These are phyloP conservation scores for Debaryomyces coudertii DNA, from an alignment of 1,139 yeast genomes.

Conservation along the genomic window DNA sequence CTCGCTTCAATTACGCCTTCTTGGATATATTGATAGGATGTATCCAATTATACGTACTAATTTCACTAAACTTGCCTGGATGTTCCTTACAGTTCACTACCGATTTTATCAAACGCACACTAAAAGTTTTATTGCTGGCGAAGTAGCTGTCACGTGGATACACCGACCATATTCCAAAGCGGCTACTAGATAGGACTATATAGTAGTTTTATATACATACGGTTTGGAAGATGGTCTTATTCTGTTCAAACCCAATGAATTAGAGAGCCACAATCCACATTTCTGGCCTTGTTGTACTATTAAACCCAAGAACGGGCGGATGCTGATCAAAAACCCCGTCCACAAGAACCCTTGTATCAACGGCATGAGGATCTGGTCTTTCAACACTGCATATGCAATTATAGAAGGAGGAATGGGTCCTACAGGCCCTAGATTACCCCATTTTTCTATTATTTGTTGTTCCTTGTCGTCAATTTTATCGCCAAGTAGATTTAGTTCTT, in stretches of 20 bases:
- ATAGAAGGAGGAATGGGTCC: constrained; percentile 49
- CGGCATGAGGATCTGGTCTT: constrained; percentile 73
- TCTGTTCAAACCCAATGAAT: constrained; percentile 28
- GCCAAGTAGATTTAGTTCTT: constrained; percentile 28
- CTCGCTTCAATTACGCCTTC: not conserved
- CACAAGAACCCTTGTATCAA: constrained; percentile 51
- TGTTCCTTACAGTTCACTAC: constrained; percentile 7
- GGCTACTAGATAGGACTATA: constrained; percentile 4
- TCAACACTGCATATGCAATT: constrained; percentile 57
- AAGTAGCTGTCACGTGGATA: constrained; percentile 9
- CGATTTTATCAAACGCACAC: constrained; percentile 5
- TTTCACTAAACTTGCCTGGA: constrained; percentile 2
- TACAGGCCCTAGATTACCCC: constrained; percentile 26
- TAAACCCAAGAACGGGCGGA: constrained; percentile 32
- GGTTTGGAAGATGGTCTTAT: constrained; percentile 7
- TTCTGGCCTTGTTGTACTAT: constrained; percentile 36
- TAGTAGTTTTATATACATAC: constrained; percentile 7
- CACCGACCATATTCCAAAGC: not conserved
- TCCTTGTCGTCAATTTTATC: constrained; percentile 28
- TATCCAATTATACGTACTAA: not conserved
- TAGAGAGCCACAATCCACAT: constrained; percentile 33
- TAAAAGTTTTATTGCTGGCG: constrained; percentile 9
- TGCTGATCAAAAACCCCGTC: constrained; percentile 38
- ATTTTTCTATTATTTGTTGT: constrained; percentile 18
- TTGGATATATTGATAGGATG: not conserved